Evolutionary conservation across 345 rosid genomes (phyloP), one percentile per base, ranked within the genome.

Genomic region (Turritis glabra): DNA sequence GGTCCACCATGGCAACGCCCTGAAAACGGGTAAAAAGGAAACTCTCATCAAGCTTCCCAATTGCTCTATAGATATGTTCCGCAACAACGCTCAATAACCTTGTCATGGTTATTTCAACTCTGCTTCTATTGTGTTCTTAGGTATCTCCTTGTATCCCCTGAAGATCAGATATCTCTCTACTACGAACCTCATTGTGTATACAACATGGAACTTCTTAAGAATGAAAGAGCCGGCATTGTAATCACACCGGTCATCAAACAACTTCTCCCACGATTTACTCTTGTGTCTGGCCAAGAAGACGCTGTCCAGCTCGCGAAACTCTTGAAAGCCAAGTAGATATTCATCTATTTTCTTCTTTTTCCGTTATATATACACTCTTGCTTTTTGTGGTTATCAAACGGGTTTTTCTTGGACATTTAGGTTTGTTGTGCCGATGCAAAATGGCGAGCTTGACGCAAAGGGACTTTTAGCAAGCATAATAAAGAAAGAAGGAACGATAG

Each of bases 1-100:
- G 98, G 98, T 80, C 98, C 95, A 80, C 98, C 97, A 26, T 94
- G 98, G 98, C 96, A 94, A 82, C 90, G 90, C 21, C 98, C 97
- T 40, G 98, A 91, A 83, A 94, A 89, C 37, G 98, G 97, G 90
- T 91, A 84, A 69, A n/a, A 26, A 41, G 5, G 13, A 15, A 21
- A 38, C 50, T 64, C 52, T 26, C 46, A 44, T 55, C 38, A 70
- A 52, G 5, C 58, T 55, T 48, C 21, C 46, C 37, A 5, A 3
- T 13, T 21, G 25, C 54, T 14, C 6, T 5, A 26, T 44, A 9
- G 27, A 48, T 10, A 18, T 11, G n/a, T 37, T 57, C 30, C 44
- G 51, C 21, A 13, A 26, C 67, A 57, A 35, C 14, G 14, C 1
- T 9, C 67, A n/a, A 35, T 62, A 15, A 38, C 37, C 8, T 44